Base-by-base conservation (phyloP, 129 eudicot genomes). In the Silybum marianum region DNA sequence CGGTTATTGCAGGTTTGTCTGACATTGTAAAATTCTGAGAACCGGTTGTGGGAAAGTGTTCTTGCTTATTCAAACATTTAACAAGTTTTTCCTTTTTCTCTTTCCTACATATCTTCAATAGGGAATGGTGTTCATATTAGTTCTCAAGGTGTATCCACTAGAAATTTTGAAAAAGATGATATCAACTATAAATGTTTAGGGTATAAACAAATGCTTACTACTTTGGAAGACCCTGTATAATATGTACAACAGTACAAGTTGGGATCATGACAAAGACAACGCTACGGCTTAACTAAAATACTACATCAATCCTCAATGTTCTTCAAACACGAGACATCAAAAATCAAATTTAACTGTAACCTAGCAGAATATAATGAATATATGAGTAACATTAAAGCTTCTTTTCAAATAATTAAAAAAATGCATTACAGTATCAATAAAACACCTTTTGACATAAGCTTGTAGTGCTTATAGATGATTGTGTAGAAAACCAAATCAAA, bases 1-100 rank as follows among this genome's bases (percentile, higher is more conserved):
- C 90, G 99, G 19, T 85, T 96, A 69, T 81, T 96, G 86, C 99
- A 96, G 99, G 99, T 95, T 80, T 77, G 69, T 74, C 38, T 44
- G 75, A 74, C 63, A n/a, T 8, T 28, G 19, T n/a, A 65, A 51
- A 80, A 72, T 58, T 80, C 44, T 21, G 13, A 60, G 38, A 36
- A 23, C 73, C 9, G 24, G 65, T 22, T 58, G 39, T 58, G n/a
- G 25, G 39, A 32, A 79, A 22, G 71, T 71, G 58, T 51, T 60
- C 66, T 32, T 70, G 18, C 13, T 30, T 70, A 30, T 79, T 19
- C 58, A 70, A 26, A 79, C 34, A 72, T 51, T 30, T 30, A 54
- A 21, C 77, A 48, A 51, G 83, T 21, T 46, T 44, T 71, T 71
- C 22, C 21, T 51, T 48, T 69, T 46, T 26, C 38, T 51, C 30